Percentiles rank a stretch among this genome's conserved stretches.
These are phyloP conservation scores for Parasitella parasitica DNA, from an alignment of 371 early-diverging fungal species.

Conservation along the genomic window DNA sequence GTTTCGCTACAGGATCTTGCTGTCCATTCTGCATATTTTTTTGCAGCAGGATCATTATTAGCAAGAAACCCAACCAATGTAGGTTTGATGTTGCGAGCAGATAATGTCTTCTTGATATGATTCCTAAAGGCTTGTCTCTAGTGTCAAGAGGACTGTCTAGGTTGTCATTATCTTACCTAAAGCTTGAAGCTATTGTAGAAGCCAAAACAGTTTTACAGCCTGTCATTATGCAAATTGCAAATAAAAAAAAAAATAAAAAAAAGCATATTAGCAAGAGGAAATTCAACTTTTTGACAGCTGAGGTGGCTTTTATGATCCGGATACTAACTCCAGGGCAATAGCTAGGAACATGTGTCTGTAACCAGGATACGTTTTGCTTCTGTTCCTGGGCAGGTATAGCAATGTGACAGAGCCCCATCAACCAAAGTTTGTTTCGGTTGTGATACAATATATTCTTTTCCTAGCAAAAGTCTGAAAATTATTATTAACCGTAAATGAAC, in stretches of 20 bases:
- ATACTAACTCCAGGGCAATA: too few relatives aligned
- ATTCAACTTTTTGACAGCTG: neutral
- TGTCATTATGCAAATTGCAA: constrained; percentile 2
- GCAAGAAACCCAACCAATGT: constrained; percentile 92
- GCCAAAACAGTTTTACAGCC: constrained; percentile 59
- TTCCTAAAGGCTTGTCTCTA: constrained; percentile 38
- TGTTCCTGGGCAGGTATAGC: too few relatives aligned
- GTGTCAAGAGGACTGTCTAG: too few relatives aligned
- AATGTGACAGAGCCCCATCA: too few relatives aligned
- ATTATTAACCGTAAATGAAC: too few relatives aligned
- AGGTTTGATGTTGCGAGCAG: constrained; percentile 60
- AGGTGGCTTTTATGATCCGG: neutral
- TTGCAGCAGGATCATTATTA: constrained; percentile 92
- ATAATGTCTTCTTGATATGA: constrained; percentile 70
- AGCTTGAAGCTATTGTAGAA: constrained; percentile 54
- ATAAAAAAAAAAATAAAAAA: neutral
- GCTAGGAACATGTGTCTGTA: too few relatives aligned
- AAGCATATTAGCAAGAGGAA: neutral
- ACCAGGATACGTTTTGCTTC: too few relatives aligned
- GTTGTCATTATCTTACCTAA: constrained; percentile 40
- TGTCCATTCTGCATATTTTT: constrained; percentile 87
- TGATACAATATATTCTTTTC: too few relatives aligned
- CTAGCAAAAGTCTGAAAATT: too few relatives aligned
- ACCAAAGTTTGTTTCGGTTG: too few relatives aligned
- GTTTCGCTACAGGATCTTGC: constrained; percentile 85